Conservation (phyloP, 345 rosid genomes). For the Aquilaria sinensis region DNA sequence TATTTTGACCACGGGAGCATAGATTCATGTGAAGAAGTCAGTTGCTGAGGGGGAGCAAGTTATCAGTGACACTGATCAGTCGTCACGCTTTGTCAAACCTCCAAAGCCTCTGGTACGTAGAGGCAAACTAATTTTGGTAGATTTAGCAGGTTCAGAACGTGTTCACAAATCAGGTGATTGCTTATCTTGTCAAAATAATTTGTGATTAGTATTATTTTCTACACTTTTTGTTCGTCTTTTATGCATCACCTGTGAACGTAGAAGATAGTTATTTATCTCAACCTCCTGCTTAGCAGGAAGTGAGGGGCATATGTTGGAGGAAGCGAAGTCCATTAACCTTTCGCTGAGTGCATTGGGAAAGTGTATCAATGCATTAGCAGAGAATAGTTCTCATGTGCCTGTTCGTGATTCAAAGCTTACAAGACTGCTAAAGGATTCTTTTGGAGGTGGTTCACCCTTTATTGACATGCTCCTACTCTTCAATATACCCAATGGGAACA, state of each 20-base stretch:
- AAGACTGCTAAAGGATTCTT: constrained; percentile 78
- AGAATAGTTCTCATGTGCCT: constrained; percentile 81
- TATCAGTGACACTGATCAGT: constrained; percentile 43
- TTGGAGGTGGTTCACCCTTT: constrained; percentile 60
- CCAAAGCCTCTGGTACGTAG: constrained; percentile 71
- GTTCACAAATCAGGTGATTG: constrained; percentile 86
- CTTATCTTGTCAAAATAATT: background rate
- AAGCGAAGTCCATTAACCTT: constrained; percentile 89
- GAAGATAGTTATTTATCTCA: constrained; percentile 6
- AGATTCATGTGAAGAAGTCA: constrained; percentile 87
- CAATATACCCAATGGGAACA: constrained; percentile 1
- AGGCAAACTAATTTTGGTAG: constrained; percentile 90
- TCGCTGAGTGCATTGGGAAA: constrained; percentile 87
- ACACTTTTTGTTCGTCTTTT: background rate
- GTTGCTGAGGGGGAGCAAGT: constrained; percentile 54
- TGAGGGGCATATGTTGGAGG: constrained; percentile 84
- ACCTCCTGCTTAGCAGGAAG: constrained; percentile 49
- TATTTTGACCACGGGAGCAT: constrained; percentile 11
- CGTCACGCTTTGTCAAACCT: constrained; percentile 62
- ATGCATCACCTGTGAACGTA: background rate
- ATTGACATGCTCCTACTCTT: constrained; percentile 10
- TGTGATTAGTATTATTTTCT: background rate
- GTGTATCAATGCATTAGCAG: constrained; percentile 89
- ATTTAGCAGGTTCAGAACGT: constrained; percentile 99
- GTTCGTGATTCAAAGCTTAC: constrained; percentile 91